Evolutionary conservation across 2,329 filamentous ascomycete species (phyloP).

Genomic region (Monilinia aucupariae): DNA sequence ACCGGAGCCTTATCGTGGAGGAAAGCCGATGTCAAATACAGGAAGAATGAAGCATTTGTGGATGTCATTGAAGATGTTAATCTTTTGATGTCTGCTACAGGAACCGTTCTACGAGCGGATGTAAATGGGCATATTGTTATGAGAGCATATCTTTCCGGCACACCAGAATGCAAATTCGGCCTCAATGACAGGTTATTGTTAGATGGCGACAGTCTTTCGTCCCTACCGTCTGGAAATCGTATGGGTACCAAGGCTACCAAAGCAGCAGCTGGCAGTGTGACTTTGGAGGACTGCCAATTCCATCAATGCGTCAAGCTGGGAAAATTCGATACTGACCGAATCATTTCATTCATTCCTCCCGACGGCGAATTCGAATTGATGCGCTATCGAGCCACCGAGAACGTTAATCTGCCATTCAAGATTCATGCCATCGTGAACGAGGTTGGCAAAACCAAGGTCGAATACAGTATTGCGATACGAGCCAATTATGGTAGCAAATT

Average conservation of each 20-base stretch:
- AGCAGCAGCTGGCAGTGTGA: constrained; percentile 90
- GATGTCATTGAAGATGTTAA: constrained; percentile 99
- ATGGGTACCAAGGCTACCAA: constrained; percentile 85
- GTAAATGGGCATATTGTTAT: constrained; percentile 98
- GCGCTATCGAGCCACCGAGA: constrained; percentile 96
- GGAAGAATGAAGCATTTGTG: constrained; percentile 98
- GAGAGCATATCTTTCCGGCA: constrained; percentile 94
- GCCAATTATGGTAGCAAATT: constrained; percentile 95
- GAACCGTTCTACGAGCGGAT: constrained; percentile 88
- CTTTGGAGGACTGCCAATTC: constrained; percentile 96
- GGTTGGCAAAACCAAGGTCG: constrained; percentile 92
- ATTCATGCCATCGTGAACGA: constrained; percentile 98
- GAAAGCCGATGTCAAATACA: constrained; percentile 95
- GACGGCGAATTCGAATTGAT: constrained; percentile 98
- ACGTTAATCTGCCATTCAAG: constrained; percentile 97
- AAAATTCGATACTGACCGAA: constrained; percentile 92
- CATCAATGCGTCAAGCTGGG: constrained; percentile 98
- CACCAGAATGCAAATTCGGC: constrained; percentile 97
- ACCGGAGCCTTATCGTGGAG: constrained; percentile 96
- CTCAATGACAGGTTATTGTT: constrained; percentile 91
- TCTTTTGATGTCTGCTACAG: constrained; percentile 96
- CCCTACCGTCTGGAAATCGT: constrained; percentile 67
- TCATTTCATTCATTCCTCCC: constrained; percentile 94
- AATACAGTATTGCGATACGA: constrained; percentile 96
- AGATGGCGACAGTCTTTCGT: constrained; percentile 65